A percentile compares a stretch with the other conserved stretches of the same genome.
phyloP scores from a whole-genome alignment of 257 asterid genomes.

The Fraxinus excelsior region DNA sequence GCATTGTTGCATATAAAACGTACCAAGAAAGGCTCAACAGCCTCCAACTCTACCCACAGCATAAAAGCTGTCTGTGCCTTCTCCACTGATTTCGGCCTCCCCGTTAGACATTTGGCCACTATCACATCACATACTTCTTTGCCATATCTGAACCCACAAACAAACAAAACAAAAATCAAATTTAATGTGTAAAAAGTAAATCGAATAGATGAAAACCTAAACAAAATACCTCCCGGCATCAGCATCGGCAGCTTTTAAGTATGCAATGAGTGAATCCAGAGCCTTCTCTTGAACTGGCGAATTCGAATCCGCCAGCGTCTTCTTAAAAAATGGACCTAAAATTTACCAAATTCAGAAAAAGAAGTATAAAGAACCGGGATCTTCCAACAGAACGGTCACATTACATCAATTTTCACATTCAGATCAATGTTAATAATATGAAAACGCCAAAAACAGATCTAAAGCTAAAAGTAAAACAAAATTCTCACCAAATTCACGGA shows the following conservation, averaged over 20 bases:
- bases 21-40: constrained; percentile 94
- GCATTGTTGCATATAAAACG: constrained; percentile 23
- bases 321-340: constrained; percentile 80
- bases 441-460: constrained; percentile 54
- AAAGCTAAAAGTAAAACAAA: constrained; percentile 23
- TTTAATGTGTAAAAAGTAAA: constrained; percentile 3
- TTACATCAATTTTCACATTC: constrained; percentile 24
- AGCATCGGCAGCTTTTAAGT: constrained; percentile 90
- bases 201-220: neutral
- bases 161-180: constrained; percentile 13
- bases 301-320: constrained; percentile 84
- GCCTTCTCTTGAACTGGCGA: constrained; percentile 99
- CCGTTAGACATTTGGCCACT: constrained; percentile 91
- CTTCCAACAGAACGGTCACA: constrained; percentile 36
- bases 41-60: constrained; percentile 98
- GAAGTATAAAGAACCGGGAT: constrained; percentile 30
- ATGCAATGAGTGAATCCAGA: constrained; percentile 90
- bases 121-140: constrained; percentile 98
- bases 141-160: constrained; percentile 51
- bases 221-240: constrained; percentile 79
- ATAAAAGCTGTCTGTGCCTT: constrained; percentile 81
- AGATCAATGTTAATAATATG: constrained; percentile 40
- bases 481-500: constrained; percentile 90
- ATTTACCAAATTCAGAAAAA: constrained; percentile 19
- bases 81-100: constrained; percentile 97